A percentile compares a stretch with the other conserved stretches of the same genome.
phyloP scores from a whole-genome alignment of 2,329 filamentous ascomycete genomes.

The Pseudogymnoascus sp. region DNA sequence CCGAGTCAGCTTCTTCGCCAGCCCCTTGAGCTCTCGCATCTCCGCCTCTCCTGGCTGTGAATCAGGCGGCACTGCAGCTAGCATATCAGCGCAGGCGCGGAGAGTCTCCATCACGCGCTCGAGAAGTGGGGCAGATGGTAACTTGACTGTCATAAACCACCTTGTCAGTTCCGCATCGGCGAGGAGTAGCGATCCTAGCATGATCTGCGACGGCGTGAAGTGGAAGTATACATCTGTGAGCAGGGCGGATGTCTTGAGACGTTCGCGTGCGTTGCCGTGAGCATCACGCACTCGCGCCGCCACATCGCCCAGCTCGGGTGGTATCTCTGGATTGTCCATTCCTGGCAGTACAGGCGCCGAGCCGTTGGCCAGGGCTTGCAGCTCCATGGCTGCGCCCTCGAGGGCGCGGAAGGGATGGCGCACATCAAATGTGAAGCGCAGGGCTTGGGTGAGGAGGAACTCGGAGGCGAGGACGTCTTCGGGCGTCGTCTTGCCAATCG shows the following conservation, averaged over 20 bases:
- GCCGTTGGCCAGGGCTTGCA: slow-evolving; percentile 57
- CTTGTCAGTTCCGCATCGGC: slow-evolving; percentile 57
- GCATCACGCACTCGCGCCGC: slow-evolving; percentile 48
- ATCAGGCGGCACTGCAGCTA: slow-evolving; percentile 45
- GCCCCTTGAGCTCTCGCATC: slow-evolving; percentile 44
- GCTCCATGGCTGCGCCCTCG: slow-evolving; percentile 78
- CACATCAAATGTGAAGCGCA: slow-evolving; percentile 90
- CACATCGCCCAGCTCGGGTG: slow-evolving; percentile 16
- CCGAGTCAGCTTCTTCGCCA: slow-evolving; percentile 63
- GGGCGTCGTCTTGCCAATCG: slow-evolving; percentile 61
- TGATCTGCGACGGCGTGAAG: slow-evolving; percentile 90
- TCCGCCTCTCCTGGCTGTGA: slow-evolving; percentile 23
- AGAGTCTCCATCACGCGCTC: slow-evolving; percentile 46
- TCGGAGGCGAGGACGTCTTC: slow-evolving; percentile 86
- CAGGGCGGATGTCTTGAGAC: slow-evolving; percentile 72
- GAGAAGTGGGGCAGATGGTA: slow-evolving; percentile 24
- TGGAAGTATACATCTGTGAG: slow-evolving; percentile 96
- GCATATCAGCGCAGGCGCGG: slow-evolving; percentile 45
- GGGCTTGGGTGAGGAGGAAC: slow-evolving; percentile 83
- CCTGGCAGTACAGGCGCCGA: slow-evolving; percentile 19
- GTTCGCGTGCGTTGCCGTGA: slow-evolving; percentile 64
- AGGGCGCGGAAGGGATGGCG: slow-evolving; percentile 83
- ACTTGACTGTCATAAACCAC: slow-evolving; percentile 27
- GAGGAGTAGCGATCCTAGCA: slow-evolving; percentile 71
- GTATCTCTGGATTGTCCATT: neutral